A percentile compares a stretch with the other conserved stretches of the same genome.
phyloP scores from a whole-genome alignment of 78 protist genomes.

The Protostelium mycophagum region DNA sequence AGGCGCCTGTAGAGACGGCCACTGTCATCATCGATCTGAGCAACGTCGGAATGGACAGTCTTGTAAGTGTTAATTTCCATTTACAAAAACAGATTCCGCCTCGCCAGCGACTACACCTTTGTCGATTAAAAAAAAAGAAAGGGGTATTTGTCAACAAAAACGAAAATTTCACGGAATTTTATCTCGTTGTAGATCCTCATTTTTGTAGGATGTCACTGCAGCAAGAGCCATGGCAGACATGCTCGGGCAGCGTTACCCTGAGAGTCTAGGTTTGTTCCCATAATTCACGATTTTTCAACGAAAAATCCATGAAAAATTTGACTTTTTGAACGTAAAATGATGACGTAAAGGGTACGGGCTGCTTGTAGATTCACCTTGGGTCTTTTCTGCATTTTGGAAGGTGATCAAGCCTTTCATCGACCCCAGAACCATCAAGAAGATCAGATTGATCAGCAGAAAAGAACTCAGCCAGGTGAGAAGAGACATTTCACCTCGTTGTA shows the following conservation, averaged over 20 bases:
- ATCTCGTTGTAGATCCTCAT: no score
- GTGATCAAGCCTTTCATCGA: not conserved
- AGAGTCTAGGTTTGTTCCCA: not conserved
- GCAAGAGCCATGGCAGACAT: not conserved
- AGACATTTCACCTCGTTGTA: no score
- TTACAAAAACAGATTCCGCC: no score
- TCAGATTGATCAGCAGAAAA: not conserved
- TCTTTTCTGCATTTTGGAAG: not conserved
- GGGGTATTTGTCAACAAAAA: no score
- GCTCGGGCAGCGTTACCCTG: not conserved
- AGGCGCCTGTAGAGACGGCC: not conserved
- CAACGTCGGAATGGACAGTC: not conserved
- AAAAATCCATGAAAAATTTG: no score
- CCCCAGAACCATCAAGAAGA: not conserved
- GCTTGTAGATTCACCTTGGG: not conserved
- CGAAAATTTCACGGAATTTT: no score
- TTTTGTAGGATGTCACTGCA: not conserved
- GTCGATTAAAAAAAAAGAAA: no score
- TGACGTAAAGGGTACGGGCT: no score
- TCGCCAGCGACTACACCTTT: no score
- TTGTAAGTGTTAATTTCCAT: not conserved
- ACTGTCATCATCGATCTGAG: not conserved
- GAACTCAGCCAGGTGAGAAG: not conserved
- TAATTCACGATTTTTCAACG: no score
- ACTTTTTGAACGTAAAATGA: no score